Evolutionary conservation across 495 filamentous ascomycete species (phyloP), one percentile per base, ranked within the genome.

Genomic region (Penicillium taxi): DNA sequence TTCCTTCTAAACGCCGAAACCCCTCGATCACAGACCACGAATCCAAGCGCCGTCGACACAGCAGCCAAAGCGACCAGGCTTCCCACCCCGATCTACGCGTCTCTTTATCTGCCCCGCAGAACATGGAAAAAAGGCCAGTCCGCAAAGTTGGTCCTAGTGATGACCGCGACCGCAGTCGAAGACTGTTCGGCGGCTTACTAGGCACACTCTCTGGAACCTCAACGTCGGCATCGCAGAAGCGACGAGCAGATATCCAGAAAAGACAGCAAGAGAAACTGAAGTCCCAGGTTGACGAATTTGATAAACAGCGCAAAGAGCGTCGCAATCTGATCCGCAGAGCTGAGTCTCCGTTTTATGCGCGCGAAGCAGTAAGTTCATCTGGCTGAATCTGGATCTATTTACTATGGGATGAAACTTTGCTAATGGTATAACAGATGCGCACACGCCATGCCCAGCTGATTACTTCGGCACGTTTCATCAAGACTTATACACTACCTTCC

Each of bases 181-280:
- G 91, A 35, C 72, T 98, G 52, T 95, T 96, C 64, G 91, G 91
- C 35, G 86, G 80, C 34, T 62, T 95, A 48, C 67, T 95, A 47
- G 86, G 81, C 56, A 90, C 87, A 35, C 76, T 96, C 41, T 90
- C 84, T 56, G 84, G 91, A 69, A 84, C 74, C 34, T 74, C 76
- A 48, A 72, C 55, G 23, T 65, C 71, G 30, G 68, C 75, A 48
- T 76, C 84, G 52, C 81, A 86, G 49, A 84, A 77, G 59, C 81
- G 80, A 47, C 77, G 90, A 35, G 77, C 75, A 41, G 90, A 98
- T 53, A 90, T 95, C 52, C 89, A 96, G 63, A 81, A 79, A 52
- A 82, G 84, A 53, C 85, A 91, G 57, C 80, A 88, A 58, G 85
- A 85, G 49, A 88, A 86, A 64, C 67, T 82, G 26, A 80, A 82